phyloP scores from a whole-genome alignment of 129 eudicot species.

The carrot (Daucus carota) region DNA sequence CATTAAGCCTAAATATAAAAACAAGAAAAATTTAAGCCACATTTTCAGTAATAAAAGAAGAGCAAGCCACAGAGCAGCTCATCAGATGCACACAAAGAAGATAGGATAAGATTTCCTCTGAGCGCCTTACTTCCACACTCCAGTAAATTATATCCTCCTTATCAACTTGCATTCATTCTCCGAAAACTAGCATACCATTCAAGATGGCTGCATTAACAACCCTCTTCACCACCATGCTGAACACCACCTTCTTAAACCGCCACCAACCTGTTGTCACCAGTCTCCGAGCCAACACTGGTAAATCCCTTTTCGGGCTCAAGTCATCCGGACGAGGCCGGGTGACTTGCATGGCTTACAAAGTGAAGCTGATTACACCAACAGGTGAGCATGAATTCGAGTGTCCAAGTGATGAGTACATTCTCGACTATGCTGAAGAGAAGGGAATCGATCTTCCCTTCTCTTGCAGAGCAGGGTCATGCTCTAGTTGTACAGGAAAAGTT shows the following conservation, averaged over 20 bases:
- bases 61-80: neutral
- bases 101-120: neutral
- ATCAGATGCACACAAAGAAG: neutral
- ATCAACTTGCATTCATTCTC: neutral
- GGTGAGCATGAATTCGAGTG: constrained; percentile 39
- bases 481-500: constrained; percentile 67
- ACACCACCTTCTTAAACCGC: constrained; percentile 41
- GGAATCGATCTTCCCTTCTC: constrained; percentile 69
- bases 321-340: constrained; percentile 22
- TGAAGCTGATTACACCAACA: constrained; percentile 57
- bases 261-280: constrained; percentile 22
- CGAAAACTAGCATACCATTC: neutral
- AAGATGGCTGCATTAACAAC: constrained; percentile 27
- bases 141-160: neutral
- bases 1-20: too few relatives aligned
- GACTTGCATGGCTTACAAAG: constrained; percentile 59
- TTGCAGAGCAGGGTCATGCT: constrained; percentile 84
- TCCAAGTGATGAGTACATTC: constrained; percentile 46
- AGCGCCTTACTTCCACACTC: neutral
- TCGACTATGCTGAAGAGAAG: constrained; percentile 53
- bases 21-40: too few relatives aligned
- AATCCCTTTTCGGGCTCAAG: constrained; percentile 29
- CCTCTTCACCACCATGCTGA: constrained; percentile 36
- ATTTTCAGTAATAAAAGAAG: too few relatives aligned
- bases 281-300: constrained; percentile 14